Percentiles rank a stretch among this genome's conserved stretches.
phyloP scores from a whole-genome alignment of 805 yeast genomes.

The Torulaspora quercuum region DNA sequence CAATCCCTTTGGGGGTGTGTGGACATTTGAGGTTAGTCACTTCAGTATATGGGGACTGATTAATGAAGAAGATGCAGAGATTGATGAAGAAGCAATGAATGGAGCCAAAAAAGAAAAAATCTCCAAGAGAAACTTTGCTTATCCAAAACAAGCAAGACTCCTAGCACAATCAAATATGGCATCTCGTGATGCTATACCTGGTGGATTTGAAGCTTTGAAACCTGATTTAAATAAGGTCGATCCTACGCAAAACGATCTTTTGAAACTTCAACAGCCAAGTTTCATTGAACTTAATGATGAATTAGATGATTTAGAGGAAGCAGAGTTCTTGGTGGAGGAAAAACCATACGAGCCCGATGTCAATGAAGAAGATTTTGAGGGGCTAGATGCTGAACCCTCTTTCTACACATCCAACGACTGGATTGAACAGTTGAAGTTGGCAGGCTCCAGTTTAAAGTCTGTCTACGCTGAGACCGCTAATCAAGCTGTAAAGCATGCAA shows the following conservation, averaged over 20 bases:
- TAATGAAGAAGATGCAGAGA: slow-evolving; percentile 57
- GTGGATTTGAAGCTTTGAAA: slow-evolving; percentile 1
- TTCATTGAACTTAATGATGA: slow-evolving; percentile 15
- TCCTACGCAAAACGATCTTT: slow-evolving; percentile 10
- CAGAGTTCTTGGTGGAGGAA: slow-evolving; percentile 46
- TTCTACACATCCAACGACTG: slow-evolving; percentile 57
- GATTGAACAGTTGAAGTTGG: slow-evolving; percentile 59
- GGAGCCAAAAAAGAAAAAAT: slow-evolving; percentile 20
- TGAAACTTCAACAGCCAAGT: slow-evolving; percentile 11
- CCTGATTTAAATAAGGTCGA: slow-evolving; percentile 1
- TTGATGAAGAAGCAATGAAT: slow-evolving; percentile 46
- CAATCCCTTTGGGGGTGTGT: slow-evolving; percentile 67
- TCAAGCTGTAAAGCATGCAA: slow-evolving; percentile 4
- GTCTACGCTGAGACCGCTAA: slow-evolving; percentile 32
- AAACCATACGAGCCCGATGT: slow-evolving; percentile 70
- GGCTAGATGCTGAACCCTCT: slow-evolving; percentile 43
- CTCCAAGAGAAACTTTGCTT: slow-evolving; percentile 3
- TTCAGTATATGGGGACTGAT: slow-evolving; percentile 92
- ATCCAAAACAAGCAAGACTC: slow-evolving; percentile 9
- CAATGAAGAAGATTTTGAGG: slow-evolving; percentile 45
- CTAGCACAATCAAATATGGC: slow-evolving; percentile 17
- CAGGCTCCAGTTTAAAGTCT: slow-evolving; percentile 35
- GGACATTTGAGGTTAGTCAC: slow-evolving; percentile 84
- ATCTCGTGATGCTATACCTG: slow-evolving; percentile 7
- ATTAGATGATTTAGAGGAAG: slow-evolving; percentile 21